These are phyloP conservation scores for Verticillium tricorpus DNA, from an alignment of 2,329 filamentous ascomycete species.

Conservation along the genomic window DNA sequence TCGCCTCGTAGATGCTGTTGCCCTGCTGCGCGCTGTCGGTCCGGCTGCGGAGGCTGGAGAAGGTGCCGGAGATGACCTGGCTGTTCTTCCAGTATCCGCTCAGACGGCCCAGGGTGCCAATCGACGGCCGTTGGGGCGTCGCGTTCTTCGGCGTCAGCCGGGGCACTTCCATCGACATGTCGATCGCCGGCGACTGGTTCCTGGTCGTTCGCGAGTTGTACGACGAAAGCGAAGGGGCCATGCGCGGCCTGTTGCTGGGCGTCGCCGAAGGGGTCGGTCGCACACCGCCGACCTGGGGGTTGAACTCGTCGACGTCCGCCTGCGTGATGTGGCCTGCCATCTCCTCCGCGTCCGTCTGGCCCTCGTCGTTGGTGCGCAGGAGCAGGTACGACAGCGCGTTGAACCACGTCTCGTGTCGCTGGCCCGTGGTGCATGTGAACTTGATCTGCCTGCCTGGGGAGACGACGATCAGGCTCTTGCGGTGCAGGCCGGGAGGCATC, in stretches of 20 bases:
- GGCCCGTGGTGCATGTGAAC: conserved; percentile 89
- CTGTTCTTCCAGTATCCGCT: conserved; percentile 56
- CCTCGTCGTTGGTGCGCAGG: conserved; percentile 65
- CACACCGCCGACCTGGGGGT: conserved; percentile 51
- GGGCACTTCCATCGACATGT: conserved; percentile 47
- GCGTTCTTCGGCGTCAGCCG: conserved; percentile 48
- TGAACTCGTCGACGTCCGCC: conserved; percentile 75
- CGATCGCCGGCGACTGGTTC: conserved; percentile 55
- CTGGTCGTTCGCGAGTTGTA: conserved; percentile 72
- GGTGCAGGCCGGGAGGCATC: conserved; percentile 88
- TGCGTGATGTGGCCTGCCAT: conserved; percentile 52
- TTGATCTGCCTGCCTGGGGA: conserved; percentile 86
- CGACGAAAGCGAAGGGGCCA: conserved; percentile 67
- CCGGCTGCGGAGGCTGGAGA: conserved; percentile 51
- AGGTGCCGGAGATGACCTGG: conserved; percentile 40
- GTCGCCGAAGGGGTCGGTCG: conserved; percentile 25
- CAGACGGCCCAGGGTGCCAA: conserved; percentile 51
- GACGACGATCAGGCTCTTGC: conserved; percentile 86
- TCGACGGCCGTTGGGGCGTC: conserved; percentile 24
- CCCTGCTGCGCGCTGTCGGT: conserved; percentile 36
- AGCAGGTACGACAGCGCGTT: conserved; percentile 93
- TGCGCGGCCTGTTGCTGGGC: conserved; percentile 45
- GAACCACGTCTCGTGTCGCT: conserved; percentile 97
- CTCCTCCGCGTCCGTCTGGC: conserved; percentile 57
- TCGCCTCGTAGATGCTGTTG: conserved; percentile 53